Evolutionary conservation across 768 basidiomycete species (phyloP).

Genomic region (Hysterangium stoloniferum): DNA sequence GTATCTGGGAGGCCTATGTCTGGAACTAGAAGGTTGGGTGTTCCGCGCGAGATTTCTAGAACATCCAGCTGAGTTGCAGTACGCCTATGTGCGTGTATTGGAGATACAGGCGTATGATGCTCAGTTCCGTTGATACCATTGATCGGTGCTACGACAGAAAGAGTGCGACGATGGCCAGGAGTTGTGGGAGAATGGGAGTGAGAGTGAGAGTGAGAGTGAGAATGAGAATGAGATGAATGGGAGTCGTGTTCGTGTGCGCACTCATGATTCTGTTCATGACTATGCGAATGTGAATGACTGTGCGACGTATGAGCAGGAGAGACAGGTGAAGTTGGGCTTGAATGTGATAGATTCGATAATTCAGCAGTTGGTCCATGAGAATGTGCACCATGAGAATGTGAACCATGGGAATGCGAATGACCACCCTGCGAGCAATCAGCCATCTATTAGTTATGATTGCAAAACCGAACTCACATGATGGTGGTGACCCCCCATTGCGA

Average conservation of each 20-base stretch:
- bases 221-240: slow-evolving; percentile 22
- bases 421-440: slow-evolving; percentile 33
- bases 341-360: neutral
- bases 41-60: neutral
- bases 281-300: slow-evolving; percentile 26
- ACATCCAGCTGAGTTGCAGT: slow-evolving; percentile 7
- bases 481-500: slow-evolving; percentile 94
- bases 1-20: slow-evolving; percentile 17
- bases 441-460: neutral
- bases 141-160: slow-evolving; percentile 21
- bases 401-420: slow-evolving; percentile 46
- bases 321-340: too few relatives aligned
- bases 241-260: slow-evolving; percentile 30
- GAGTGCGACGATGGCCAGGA: slow-evolving; percentile 9
- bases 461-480: slow-evolving; percentile 53
- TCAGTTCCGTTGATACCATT: slow-evolving; percentile 21
- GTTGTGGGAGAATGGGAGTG: slow-evolving; percentile 13
- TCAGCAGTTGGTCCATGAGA: slow-evolving; percentile 14
- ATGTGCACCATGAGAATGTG: slow-evolving; percentile 22
- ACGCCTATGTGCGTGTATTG: slow-evolving; percentile 22
- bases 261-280: neutral
- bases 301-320: slow-evolving; percentile 8
- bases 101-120: slow-evolving; percentile 18
- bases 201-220: slow-evolving; percentile 20
- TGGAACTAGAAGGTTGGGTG: neutral